These are phyloP conservation scores for Saturnispora diversa DNA, from an alignment of 805 yeast genomes.

Conservation along the genomic window DNA sequence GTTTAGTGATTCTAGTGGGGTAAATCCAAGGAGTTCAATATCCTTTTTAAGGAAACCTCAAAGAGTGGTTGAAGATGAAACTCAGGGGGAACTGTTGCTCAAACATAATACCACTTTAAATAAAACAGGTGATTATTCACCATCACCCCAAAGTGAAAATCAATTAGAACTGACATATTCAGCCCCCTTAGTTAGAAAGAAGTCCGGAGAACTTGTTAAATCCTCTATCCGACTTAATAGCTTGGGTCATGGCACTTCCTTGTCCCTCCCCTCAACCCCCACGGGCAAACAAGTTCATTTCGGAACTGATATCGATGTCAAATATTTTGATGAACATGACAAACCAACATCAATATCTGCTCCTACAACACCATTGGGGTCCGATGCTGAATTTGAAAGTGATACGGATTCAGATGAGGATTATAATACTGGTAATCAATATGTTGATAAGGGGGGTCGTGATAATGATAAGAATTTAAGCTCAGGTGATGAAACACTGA, in stretches of 20 bases:
- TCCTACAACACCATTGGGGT: constrained; percentile 47
- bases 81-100: constrained; percentile 22
- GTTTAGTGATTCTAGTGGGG: constrained; percentile 13
- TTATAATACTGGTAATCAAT: constrained; percentile 24
- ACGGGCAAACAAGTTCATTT: constrained; percentile 75
- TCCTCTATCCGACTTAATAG: constrained; percentile 52
- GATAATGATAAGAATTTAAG: constrained; percentile 25
- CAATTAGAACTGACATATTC: not conserved
- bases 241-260: constrained; percentile 19
- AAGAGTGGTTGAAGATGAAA: not conserved
- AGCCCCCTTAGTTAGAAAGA: constrained; percentile 56
- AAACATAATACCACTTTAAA: constrained; percentile 24
- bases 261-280: constrained; percentile 47
- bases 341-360: constrained; percentile 73
- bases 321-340: constrained; percentile 65
- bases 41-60: constrained; percentile 29
- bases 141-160: not conserved
- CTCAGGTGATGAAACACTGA: not conserved
- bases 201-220: constrained; percentile 81
- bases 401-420: constrained; percentile 22
- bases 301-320: constrained; percentile 65
- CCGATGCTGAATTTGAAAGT: constrained; percentile 29
- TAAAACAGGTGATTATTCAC: not conserved
- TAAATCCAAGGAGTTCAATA: constrained; percentile 26
- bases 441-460: not conserved